A percentile compares a stretch with the other conserved stretches of the same genome.
Evolutionary conservation across 2,329 filamentous ascomycete species (phyloP).

Genomic region (Colletotrichum agaves): DNA sequence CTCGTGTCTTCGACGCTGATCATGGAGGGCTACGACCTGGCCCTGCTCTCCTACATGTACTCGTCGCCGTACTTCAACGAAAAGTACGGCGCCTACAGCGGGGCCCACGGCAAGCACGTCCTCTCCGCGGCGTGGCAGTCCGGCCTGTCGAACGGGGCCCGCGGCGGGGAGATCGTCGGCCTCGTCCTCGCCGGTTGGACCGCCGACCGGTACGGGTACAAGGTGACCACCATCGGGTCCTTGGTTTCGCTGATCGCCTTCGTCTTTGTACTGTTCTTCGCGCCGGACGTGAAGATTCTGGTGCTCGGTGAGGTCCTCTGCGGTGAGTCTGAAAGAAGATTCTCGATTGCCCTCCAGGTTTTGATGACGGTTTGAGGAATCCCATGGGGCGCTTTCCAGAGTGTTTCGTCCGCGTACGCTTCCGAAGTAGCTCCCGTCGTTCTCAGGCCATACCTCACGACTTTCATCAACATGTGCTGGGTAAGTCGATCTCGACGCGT

Average conservation of each 20-base stretch:
- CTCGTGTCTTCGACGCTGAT: slow-evolving; percentile 58
- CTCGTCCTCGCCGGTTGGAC: slow-evolving; percentile 64
- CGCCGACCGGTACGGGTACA: slow-evolving; percentile 62
- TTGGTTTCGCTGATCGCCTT: slow-evolving; percentile 59
- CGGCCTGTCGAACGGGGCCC: slow-evolving; percentile 63
- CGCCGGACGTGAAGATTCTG: slow-evolving; percentile 56
- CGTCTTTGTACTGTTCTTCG: slow-evolving; percentile 66
- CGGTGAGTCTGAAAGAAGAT: slow-evolving; percentile 37
- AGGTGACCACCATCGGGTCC: slow-evolving; percentile 59
- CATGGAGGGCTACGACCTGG: slow-evolving; percentile 64
- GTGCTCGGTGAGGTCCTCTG: slow-evolving; percentile 61
- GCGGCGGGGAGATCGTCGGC: slow-evolving; percentile 65
- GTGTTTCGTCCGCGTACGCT: slow-evolving; percentile 63
- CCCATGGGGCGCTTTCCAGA: slow-evolving; percentile 64
- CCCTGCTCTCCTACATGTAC: slow-evolving; percentile 60
- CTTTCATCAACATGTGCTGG: slow-evolving; percentile 68
- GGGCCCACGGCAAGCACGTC: slow-evolving; percentile 52
- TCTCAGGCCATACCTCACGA: slow-evolving; percentile 63
- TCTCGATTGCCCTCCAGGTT: not conserved
- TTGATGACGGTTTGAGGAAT: slow-evolving; percentile 51
- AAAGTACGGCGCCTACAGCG: slow-evolving; percentile 56
- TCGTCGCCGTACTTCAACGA: slow-evolving; percentile 56
- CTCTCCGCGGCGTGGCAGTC: slow-evolving; percentile 68
- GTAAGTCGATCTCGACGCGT: slow-evolving; percentile 36
- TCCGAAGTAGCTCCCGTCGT: slow-evolving; percentile 62